Conservation (phyloP, 176 grass and related monocot genomes). For the Carex myosuroides region DNA sequence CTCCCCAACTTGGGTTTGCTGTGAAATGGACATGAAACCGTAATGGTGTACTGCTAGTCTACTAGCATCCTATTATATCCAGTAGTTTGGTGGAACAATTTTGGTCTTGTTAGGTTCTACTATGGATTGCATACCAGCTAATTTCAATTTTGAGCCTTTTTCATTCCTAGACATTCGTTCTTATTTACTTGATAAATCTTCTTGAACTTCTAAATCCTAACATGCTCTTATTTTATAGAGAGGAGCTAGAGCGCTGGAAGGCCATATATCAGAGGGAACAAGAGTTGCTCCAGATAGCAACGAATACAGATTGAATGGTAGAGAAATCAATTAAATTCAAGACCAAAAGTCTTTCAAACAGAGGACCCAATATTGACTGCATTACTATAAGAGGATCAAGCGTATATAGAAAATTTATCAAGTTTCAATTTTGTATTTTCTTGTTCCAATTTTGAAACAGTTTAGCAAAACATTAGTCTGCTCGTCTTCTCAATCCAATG, state of each 20-base stretch:
- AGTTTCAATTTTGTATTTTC: slow-evolving; percentile 32
- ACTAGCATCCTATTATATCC: neutral
- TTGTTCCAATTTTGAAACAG: slow-evolving; percentile 19
- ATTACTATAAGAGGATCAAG: slow-evolving; percentile 15
- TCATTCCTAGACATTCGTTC: neutral
- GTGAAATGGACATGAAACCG: neutral
- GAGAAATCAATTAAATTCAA: neutral
- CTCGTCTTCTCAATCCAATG: slow-evolving; percentile 10
- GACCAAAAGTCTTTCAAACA: slow-evolving; percentile 27
- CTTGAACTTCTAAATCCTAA: neutral
- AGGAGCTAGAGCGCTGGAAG: slow-evolving; percentile 85
- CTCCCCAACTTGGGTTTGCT: neutral
- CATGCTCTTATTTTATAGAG: slow-evolving; percentile 42
- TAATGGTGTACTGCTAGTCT: neutral
- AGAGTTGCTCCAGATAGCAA: slow-evolving; percentile 44
- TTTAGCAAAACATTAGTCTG: slow-evolving; percentile 27
- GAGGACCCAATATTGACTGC: slow-evolving; percentile 3
- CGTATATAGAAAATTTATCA: slow-evolving; percentile 18
- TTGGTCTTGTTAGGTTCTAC: neutral
- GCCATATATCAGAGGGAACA: slow-evolving; percentile 58
- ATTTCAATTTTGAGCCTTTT: neutral
- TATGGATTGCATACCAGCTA: neutral
- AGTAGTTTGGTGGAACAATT: neutral
- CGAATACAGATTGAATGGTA: slow-evolving; percentile 45
- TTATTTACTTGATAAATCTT: neutral